Evolutionary conservation across 75 land plant species (phyloP).

Genomic region (Larix kaempferi): DNA sequence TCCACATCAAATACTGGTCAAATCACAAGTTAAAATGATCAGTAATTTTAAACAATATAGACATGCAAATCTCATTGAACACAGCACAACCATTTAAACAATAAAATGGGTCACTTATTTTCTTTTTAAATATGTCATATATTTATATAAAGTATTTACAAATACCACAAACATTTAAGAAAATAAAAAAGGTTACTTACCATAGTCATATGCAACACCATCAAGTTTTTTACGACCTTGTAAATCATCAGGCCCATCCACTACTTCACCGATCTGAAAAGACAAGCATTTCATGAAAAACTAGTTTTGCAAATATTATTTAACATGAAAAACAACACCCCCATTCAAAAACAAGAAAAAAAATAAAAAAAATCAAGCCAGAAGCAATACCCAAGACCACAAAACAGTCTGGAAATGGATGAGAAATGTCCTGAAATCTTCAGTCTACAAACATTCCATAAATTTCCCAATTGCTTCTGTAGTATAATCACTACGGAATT

Average conservation of each 20-base stretch:
- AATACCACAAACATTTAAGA: neutral
- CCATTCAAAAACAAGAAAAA: too few relatives aligned
- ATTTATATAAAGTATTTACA: neutral
- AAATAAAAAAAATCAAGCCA: too few relatives aligned
- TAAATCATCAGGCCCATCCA: conserved; percentile 85
- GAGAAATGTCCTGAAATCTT: too few relatives aligned
- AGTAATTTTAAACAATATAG: neutral
- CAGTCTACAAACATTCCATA: too few relatives aligned
- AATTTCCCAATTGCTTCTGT: too few relatives aligned
- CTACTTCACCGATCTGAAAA: conserved; percentile 93
- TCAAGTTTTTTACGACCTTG: conserved; percentile 47
- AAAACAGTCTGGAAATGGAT: too few relatives aligned
- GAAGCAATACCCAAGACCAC: too few relatives aligned
- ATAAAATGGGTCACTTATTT: neutral
- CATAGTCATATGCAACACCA: conserved; percentile 92
- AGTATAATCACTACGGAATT: too few relatives aligned
- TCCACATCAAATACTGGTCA: conserved; percentile 96
- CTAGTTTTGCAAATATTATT: too few relatives aligned
- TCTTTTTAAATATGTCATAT: too few relatives aligned
- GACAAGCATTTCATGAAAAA: too few relatives aligned
- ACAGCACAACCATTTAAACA: neutral
- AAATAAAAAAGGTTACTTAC: conserved; percentile 23
- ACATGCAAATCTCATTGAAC: conserved; percentile 4
- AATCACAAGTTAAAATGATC: neutral
- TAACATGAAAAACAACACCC: too few relatives aligned